Percentiles rank a stretch among this genome's conserved stretches.
These are phyloP conservation scores for Jasminum sambac DNA, from an alignment of 257 asterid species.

Conservation along the genomic window DNA sequence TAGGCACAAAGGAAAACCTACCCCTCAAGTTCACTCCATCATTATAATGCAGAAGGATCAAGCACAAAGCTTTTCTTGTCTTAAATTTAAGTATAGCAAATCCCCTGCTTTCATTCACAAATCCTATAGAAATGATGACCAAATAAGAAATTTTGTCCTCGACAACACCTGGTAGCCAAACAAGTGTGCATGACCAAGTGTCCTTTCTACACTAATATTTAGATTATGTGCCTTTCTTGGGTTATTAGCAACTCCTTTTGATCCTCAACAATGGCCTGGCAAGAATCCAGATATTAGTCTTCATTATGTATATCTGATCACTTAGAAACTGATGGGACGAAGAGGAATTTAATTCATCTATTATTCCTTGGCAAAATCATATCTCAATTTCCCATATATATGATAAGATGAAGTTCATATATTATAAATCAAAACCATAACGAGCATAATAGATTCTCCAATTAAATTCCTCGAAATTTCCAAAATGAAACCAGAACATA, in stretches of 20 bases:
- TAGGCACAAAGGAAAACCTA: neutral
- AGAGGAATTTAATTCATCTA: too few species aligned
- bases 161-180: neutral
- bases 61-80: neutral
- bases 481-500: too few species aligned
- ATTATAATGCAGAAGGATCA: neutral
- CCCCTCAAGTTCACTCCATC: neutral
- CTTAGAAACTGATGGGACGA: too few species aligned
- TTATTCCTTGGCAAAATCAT: too few species aligned
- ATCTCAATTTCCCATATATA: too few species aligned
- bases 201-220: constrained; percentile 17
- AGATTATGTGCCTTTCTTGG: constrained; percentile 57
- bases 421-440: too few species aligned
- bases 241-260: constrained; percentile 67
- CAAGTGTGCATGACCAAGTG: neutral
- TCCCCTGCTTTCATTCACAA: neutral
- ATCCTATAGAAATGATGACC: neutral
- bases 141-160: neutral
- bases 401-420: too few species aligned
- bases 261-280: constrained; percentile 81
- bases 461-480: too few species aligned
- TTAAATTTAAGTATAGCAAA: neutral
- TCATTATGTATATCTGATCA: too few species aligned
- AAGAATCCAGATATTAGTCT: too few species aligned
- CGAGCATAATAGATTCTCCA: too few species aligned